Evolutionary conservation across 805 yeast species (phyloP).

Genomic region (Blastobotrys americana): DNA sequence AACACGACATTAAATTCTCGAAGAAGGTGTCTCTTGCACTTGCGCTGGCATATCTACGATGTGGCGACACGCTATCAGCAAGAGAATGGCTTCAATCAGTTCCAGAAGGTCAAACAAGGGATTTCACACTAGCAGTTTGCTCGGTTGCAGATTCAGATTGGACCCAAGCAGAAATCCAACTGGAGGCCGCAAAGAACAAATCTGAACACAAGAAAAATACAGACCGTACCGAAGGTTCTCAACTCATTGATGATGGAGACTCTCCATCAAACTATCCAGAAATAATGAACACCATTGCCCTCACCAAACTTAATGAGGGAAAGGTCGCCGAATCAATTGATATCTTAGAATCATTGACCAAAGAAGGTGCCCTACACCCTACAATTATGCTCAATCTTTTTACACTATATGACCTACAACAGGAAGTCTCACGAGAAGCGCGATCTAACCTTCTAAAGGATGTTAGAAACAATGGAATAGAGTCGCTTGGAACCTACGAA

Average conservation of each 20-base stretch:
- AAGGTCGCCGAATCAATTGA: conserved; percentile 18
- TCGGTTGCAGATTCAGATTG: conserved; percentile 25
- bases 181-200: conserved; percentile 1
- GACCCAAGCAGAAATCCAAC: conserved; percentile 12
- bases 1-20: conserved; percentile 7
- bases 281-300: conserved; percentile 15
- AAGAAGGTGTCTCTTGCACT: conserved; percentile 14
- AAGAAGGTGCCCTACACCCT: conserved; percentile 5
- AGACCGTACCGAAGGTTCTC: background rate
- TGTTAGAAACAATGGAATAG: background rate
- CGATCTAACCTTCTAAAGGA: background rate
- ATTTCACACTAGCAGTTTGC: conserved; percentile 13
- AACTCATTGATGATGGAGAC: background rate
- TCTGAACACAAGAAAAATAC: conserved; percentile 1
- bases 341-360: conserved; percentile 16
- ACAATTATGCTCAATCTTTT: conserved; percentile 22
- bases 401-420: conserved; percentile 23
- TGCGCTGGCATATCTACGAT: conserved; percentile 19
- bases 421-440: conserved; percentile 8
- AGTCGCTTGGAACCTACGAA: conserved; percentile 4
- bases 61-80: conserved; percentile 29
- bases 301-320: conserved; percentile 25
- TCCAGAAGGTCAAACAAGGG: background rate
- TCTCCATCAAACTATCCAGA: too few relatives aligned
- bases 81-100: conserved; percentile 23